Evolutionary conservation across 805 yeast genomes (phyloP), one percentile per base, ranked within the genome.

Genomic region (Ogataea wickerhamii): DNA sequence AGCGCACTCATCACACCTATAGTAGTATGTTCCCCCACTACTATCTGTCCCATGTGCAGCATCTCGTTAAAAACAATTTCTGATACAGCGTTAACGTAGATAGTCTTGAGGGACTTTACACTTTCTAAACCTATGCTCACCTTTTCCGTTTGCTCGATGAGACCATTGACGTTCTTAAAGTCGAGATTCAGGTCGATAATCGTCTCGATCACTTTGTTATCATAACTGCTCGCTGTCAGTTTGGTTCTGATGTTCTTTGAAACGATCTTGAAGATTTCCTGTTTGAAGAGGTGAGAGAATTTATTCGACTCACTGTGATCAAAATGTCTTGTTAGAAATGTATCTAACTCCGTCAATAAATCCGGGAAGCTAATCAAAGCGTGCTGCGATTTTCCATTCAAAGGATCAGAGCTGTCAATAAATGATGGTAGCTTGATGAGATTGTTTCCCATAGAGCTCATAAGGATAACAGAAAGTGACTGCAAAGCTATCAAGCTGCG

Each of bases 131-230:
- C 51, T 22, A 48, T 48, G 21, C 33, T 50, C 17, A 40, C 46
- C 28, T 45, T 50, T 14, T 46, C 47, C 10, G 36, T 30, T 30
- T 51, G 55, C 5, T 45, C 47, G 11, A 53, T 41, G 18, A 53
- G 37, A 5, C 50, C 48, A 26, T 34, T 10, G 0, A 49, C 28
- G 19, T 34, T 44, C 17, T 44, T 42, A 16, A 32, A 28, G 38
- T 51, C 52, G 12, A 51, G 27, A 23, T 51, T 45, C 22, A 34
- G 17, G 5, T 47, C 49, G 29, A 49, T n/a, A 2, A 52, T 43
- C 3, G 18, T n/a, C 3, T 38, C 36, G 3, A 43, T 18, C 7
- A 27, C 37, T 8, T 18, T 11, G 10, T 20, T 17, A 0, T 33
- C 18, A 23, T 32, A 38, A 16, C 32, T 38, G 7, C 5, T 25